Percentiles rank a stretch among this genome's conserved stretches.
Evolutionary conservation across 441 rosid genomes (phyloP).

Genomic region (Sinapis alba): DNA sequence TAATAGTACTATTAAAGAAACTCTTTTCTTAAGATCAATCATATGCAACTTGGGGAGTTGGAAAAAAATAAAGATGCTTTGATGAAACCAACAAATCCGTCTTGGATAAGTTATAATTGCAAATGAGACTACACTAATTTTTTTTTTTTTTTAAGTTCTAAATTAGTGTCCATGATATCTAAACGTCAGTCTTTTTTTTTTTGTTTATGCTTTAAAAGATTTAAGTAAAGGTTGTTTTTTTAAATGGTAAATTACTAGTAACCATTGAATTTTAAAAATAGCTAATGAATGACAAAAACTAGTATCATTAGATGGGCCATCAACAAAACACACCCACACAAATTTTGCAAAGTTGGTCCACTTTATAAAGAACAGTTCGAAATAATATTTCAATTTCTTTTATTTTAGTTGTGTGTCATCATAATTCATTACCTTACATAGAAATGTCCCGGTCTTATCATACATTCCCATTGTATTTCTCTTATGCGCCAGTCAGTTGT

Average conservation of each 20-base stretch:
- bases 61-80: not conserved
- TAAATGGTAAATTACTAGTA: not conserved
- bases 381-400: not conserved
- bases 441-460: not conserved
- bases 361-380: not conserved
- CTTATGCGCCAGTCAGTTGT: not conserved
- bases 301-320: not conserved
- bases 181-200: not conserved
- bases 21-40: slow-evolving; percentile 1
- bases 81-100: not conserved
- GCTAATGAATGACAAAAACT: not conserved
- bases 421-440: not conserved
- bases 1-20: not conserved
- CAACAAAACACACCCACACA: slow-evolving; percentile 6
- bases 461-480: not conserved
- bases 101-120: slow-evolving; percentile 1
- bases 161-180: not conserved
- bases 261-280: not conserved
- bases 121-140: not conserved
- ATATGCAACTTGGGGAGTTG: slow-evolving; percentile 13
- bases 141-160: not conserved
- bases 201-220: not conserved
- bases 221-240: not conserved
- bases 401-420: not conserved
- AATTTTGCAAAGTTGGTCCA: not conserved